Evolutionary conservation across 495 filamentous ascomycete species (phyloP).

Genomic region (Hypoxylon intermedium): DNA sequence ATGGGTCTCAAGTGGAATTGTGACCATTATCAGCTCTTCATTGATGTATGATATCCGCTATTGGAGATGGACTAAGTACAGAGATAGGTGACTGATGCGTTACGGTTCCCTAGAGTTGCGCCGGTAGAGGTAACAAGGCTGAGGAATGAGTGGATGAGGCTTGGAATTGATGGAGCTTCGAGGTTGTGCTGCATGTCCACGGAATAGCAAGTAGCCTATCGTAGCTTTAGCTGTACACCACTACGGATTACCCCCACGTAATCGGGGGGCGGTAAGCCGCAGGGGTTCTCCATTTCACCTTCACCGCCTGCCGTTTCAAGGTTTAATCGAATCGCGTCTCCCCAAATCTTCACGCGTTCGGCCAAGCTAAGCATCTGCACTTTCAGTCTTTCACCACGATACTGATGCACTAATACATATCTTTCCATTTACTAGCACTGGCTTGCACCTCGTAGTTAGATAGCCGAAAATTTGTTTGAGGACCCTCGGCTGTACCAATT

Average conservation of each 20-base stretch:
- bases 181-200: too few species aligned
- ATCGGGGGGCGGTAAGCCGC: too few species aligned
- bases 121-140: slow-evolving; percentile 7
- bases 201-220: too few species aligned
- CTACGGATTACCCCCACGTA: too few species aligned
- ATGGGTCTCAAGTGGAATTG: slow-evolving; percentile 47
- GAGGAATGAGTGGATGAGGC: background rate
- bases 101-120: too few species aligned
- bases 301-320: slow-evolving; percentile 20
- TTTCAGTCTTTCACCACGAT: too few species aligned
- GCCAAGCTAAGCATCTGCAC: background rate
- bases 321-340: slow-evolving; percentile 46
- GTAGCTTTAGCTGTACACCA: too few species aligned
- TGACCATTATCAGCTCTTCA: slow-evolving; percentile 40
- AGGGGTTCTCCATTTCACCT: background rate
- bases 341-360: slow-evolving; percentile 23
- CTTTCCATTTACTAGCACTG: too few species aligned
- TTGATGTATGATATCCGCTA: slow-evolving; percentile 31
- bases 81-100: background rate
- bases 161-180: background rate
- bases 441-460: background rate
- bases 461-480: background rate
- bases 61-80: background rate
- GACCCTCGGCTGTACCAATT: background rate
- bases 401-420: too few species aligned